Evolutionary conservation across 306 rosid species (phyloP).

Genomic region (Ammopiptanthus mongolicus): DNA sequence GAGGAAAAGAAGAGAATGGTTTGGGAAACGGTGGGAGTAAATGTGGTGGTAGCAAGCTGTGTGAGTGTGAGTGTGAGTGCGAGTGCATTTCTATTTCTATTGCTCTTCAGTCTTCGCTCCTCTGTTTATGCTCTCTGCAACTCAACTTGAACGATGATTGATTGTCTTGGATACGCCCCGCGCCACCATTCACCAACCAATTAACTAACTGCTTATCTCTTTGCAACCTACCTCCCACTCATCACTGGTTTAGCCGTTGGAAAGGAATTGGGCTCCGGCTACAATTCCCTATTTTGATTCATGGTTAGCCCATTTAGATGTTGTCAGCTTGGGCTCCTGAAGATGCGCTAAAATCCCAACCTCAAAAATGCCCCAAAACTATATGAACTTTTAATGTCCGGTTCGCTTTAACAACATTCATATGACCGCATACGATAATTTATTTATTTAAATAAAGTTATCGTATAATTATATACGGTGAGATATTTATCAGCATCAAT

Average conservation of each 20-base stretch:
- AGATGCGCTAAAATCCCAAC: no score
- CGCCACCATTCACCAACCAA: constrained; percentile 30
- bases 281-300: background rate
- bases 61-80: constrained; percentile 34
- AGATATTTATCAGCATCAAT: no score
- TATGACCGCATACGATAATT: no score
- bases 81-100: constrained; percentile 43
- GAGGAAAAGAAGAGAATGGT: constrained; percentile 26
- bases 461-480: no score
- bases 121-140: background rate
- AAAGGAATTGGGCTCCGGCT: background rate
- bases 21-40: constrained; percentile 37
- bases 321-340: no score
- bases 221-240: background rate
- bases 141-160: background rate
- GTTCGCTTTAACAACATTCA: no score
- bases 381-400: no score
- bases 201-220: constrained; percentile 18
- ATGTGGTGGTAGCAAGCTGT: constrained; percentile 31
- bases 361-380: no score
- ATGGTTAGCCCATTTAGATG: background rate
- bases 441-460: no score
- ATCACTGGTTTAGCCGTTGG: background rate
- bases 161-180: constrained; percentile 25
- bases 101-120: background rate